Evolutionary conservation across 2,329 filamentous ascomycete genomes (phyloP), one percentile per base, ranked within the genome.

Genomic region (Colletotrichum nymphaeae): DNA sequence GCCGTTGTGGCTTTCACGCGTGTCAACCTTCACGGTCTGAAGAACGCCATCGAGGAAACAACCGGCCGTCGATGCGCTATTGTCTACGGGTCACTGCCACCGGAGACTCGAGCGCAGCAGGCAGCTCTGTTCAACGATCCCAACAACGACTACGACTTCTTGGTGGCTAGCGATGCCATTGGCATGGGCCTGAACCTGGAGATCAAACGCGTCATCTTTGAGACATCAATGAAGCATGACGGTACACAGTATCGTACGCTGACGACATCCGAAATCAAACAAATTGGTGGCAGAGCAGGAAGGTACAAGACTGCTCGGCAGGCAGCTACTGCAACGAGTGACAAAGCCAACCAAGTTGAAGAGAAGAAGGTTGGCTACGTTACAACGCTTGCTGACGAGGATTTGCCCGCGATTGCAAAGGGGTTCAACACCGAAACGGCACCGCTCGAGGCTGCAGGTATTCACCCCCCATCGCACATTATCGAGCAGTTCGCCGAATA

Each of bases 151-250:
- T 99, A 98, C 80, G 97, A 99, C 80, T 97, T 92, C 77, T 87
- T 99, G 6, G 95, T 97, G 30, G 97, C 97, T 9, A 98, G 95
- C 77, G 95, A 98, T 83, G 97, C 97, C 59, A 96, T 99, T 75
- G 97, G 97, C 49, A 98, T 99, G 96, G 97, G 97, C 1, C 86
- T 99, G 26, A 99, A 99, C 79, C 84, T 99, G 81, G 95, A 92
- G 83, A 95, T 98, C 80, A 97, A 95, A 80, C 93, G 97, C 30
- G 90, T 99, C 74, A 90, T 99, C 67, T 97, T 99, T 76, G 94
- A 98, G 78, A 88, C 92, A 0, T 88, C 92, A 2, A 84, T 87
- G 73, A 99, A 98, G 81, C 93, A 88, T 76, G 89, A 95, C 74
- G 93, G 93, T 1, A 79, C 76, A 1, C 83, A 85, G 5, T 86